Base-by-base conservation (phyloP, 257 asterid genomes). In the Petunia secreta region DNA sequence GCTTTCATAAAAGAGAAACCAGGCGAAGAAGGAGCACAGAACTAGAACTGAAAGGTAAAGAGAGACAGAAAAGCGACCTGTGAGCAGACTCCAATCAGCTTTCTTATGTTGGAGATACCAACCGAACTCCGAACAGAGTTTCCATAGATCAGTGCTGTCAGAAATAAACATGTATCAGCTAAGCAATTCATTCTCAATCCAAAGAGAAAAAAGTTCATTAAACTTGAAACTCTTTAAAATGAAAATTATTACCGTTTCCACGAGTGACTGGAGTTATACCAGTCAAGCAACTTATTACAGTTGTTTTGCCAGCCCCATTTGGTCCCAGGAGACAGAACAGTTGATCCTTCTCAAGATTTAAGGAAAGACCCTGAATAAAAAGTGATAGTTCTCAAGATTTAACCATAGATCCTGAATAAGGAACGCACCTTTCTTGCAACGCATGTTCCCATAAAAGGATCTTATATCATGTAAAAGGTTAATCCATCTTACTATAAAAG, bases 281-380 rank as follows among this genome's bases (percentile, higher is more conserved):
- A n/a, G 85, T 87, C 69, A 87, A 79, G 63, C 88, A 87, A 76
- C 82, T 81, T 46, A 87, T 87, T n/a, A 77, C 73, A 38, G 88
- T 87, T 34, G 90, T 83, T 75, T 87, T 87, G 10, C 90, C 90
- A 6, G 88, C 90, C 40, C 90, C 88, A 83, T 87, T 87, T 57
- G 90, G 88, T 36, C 90, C 90, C 0, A 85, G 67, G 53, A 83
- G 81, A 74, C 86, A 85, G 65, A 83, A 83, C 40, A 87, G 71
- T 71, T 87, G 90, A 81, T 85, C 80, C 77, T 79, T 87, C 15
- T 87, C 84, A 66, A 83, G 80, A 81, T 87, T 87, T 57, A 87
- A 68, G 85, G 85, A 87, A 1, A 87, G 25, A 10, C 80, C 86
- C 90, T 87, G 69, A 53, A 16, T 46, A 79, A 46, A 25, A 55